Percentiles rank a stretch among this genome's conserved stretches.
These are phyloP conservation scores for Cyathus striatus DNA, from an alignment of 768 basidiomycete species.

Conservation along the genomic window DNA sequence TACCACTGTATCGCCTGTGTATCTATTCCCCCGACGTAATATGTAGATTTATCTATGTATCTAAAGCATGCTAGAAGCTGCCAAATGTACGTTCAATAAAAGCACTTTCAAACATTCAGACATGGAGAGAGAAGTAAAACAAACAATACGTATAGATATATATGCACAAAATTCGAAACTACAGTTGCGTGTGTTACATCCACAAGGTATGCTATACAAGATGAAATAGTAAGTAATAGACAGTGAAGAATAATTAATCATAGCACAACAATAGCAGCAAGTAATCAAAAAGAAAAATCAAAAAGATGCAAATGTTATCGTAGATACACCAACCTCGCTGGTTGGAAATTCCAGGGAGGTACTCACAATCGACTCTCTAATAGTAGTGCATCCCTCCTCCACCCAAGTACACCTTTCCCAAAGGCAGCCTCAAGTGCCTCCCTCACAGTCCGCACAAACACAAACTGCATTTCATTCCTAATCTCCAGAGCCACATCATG, in stretches of 20 bases:
- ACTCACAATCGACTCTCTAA: slow-evolving; percentile 30
- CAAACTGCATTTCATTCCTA: slow-evolving; percentile 70
- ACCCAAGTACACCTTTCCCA: slow-evolving; percentile 60
- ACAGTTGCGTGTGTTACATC: too few species aligned
- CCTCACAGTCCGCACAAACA: slow-evolving; percentile 72
- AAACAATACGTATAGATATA: too few species aligned
- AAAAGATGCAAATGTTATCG: background rate
- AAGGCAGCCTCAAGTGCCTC: slow-evolving; percentile 85
- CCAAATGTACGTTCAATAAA: too few species aligned
- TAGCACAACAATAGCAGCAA: background rate
- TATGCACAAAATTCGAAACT: too few species aligned
- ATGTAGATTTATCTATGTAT: too few species aligned
- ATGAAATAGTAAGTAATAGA: background rate
- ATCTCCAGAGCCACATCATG: slow-evolving; percentile 78
- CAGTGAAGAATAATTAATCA: background rate
- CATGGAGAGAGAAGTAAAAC: too few species aligned
- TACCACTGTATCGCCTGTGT: too few species aligned
- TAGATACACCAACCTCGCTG: too few species aligned
- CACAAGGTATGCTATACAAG: too few species aligned
- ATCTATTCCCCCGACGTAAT: too few species aligned
- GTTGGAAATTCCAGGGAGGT: background rate
- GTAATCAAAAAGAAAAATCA: background rate
- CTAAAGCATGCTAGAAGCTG: too few species aligned
- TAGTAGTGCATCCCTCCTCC: slow-evolving; percentile 46
- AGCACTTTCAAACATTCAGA: too few species aligned